Evolutionary conservation across 352 stramenopile genomes (phyloP).

Genomic region (Phytophthora vignae): DNA sequence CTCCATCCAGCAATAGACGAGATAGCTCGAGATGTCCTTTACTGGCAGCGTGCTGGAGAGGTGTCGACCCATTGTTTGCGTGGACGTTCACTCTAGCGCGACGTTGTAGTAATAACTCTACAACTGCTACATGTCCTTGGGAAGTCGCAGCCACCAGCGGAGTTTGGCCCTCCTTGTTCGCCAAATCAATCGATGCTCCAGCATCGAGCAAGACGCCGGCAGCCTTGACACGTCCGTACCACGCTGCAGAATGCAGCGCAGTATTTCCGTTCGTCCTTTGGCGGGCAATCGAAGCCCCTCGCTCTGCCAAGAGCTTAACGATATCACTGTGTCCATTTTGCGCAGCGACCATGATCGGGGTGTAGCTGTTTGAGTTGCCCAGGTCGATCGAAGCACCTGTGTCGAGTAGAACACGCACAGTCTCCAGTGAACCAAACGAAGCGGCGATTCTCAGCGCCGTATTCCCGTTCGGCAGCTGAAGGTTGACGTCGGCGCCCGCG

Average conservation of each 20-base stretch:
- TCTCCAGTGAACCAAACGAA: not conserved
- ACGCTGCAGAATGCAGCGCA: conserved; percentile 1
- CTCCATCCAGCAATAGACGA: conserved; percentile 3
- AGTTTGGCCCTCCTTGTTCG: conserved; percentile 3
- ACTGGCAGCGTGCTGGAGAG: not conserved
- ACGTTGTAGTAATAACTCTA: not conserved
- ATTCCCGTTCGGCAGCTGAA: conserved; percentile 7
- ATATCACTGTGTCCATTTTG: conserved; percentile 7
- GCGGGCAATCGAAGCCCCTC: not conserved
- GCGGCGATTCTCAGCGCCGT: conserved; percentile 6
- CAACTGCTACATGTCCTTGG: not conserved
- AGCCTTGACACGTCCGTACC: not conserved
- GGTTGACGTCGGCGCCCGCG: not conserved
- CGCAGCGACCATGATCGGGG: conserved; percentile 4
- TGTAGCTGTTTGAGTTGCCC: conserved; percentile 8
- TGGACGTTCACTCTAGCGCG: not conserved
- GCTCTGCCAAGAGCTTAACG: not conserved
- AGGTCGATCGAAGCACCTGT: not conserved
- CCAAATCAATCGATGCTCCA: conserved; percentile 7
- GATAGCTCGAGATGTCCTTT: conserved; percentile 7
- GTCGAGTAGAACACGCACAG: conserved; percentile 7
- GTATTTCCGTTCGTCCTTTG: conserved; percentile 9
- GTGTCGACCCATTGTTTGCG: not conserved
- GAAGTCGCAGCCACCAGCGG: not conserved
- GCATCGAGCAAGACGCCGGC: conserved; percentile 6